Conservation (phyloP, 2,329 filamentous ascomycete species). For the Xylaria sp. region DNA sequence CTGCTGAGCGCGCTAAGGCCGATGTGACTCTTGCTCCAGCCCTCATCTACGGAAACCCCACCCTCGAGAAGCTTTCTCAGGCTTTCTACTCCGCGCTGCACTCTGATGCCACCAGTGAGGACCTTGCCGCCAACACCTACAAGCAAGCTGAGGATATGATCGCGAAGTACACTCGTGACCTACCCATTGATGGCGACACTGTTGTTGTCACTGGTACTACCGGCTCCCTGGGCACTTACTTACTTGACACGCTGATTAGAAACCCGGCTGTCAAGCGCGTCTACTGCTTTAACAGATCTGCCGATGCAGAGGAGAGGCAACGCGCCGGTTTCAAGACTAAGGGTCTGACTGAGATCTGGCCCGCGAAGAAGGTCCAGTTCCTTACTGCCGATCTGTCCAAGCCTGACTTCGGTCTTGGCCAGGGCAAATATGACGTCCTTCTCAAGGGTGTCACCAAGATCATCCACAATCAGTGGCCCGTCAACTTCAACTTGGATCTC, state of each 20-base stretch:
- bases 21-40: slow-evolving; percentile 50
- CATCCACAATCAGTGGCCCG: slow-evolving; percentile 64
- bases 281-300: slow-evolving; percentile 61
- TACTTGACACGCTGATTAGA: slow-evolving; percentile 52
- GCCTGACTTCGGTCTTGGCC: slow-evolving; percentile 58
- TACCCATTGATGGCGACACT: slow-evolving; percentile 47
- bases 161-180: slow-evolving; percentile 42
- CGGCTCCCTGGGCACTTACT: slow-evolving; percentile 58
- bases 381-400: slow-evolving; percentile 60
- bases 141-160: slow-evolving; percentile 40
- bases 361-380: slow-evolving; percentile 56
- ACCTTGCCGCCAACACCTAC: slow-evolving; percentile 37
- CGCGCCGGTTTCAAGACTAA: slow-evolving; percentile 53
- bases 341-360: slow-evolving; percentile 51
- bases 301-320: slow-evolving; percentile 51
- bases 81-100: slow-evolving; percentile 47
- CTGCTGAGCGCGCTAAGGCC: slow-evolving; percentile 45
- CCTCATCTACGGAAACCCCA: slow-evolving; percentile 53
- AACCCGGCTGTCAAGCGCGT: slow-evolving; percentile 53
- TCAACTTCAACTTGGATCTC: slow-evolving; percentile 62
- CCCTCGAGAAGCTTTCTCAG: slow-evolving; percentile 47
- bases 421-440: slow-evolving; percentile 52
- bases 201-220: slow-evolving; percentile 60
- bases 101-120: slow-evolving; percentile 34
- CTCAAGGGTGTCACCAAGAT: slow-evolving; percentile 55